Evolutionary conservation across 2,329 filamentous ascomycete genomes (phyloP).

Genomic region (Aspergillus aculeatus): DNA sequence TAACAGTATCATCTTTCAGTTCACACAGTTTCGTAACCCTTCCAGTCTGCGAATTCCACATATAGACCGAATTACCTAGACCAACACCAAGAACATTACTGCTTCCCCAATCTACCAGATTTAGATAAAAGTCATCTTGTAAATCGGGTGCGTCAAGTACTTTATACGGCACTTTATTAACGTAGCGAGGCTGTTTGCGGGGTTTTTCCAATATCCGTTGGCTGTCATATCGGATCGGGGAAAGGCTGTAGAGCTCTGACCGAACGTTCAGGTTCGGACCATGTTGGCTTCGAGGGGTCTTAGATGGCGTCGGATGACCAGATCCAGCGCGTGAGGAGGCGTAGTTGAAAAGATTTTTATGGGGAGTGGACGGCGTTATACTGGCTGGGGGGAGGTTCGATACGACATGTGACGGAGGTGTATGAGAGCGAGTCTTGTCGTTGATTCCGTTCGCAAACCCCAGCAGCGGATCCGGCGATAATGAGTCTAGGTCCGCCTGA

Average conservation of each 20-base stretch:
- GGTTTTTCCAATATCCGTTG: constrained; percentile 92
- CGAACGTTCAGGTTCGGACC: constrained; percentile 84
- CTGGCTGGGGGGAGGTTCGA: constrained; percentile 66
- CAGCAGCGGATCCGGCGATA: constrained; percentile 57
- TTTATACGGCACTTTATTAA: constrained; percentile 97
- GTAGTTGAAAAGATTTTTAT: constrained; percentile 96
- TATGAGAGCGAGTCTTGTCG: constrained; percentile 72
- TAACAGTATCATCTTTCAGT: constrained; percentile 87
- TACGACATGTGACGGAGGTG: constrained; percentile 69
- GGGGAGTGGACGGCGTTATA: constrained; percentile 88
- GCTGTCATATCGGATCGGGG: constrained; percentile 87
- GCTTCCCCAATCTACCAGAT: constrained; percentile 96
- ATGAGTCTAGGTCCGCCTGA: constrained; percentile 66
- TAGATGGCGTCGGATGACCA: constrained; percentile 82
- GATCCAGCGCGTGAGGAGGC: constrained; percentile 72
- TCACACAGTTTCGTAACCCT: constrained; percentile 93
- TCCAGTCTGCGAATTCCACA: constrained; percentile 94
- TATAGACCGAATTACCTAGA: constrained; percentile 88
- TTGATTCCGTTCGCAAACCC: constrained; percentile 51
- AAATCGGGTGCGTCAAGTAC: constrained; percentile 94
- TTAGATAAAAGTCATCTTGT: constrained; percentile 96
- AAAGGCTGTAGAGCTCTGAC: constrained; percentile 92
- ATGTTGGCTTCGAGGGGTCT: constrained; percentile 84
- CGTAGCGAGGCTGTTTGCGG: constrained; percentile 79
- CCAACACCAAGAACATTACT: constrained; percentile 93